Base-by-base conservation (phyloP, 2,329 filamentous ascomycete species). In the Stemphylium vesicarium region DNA sequence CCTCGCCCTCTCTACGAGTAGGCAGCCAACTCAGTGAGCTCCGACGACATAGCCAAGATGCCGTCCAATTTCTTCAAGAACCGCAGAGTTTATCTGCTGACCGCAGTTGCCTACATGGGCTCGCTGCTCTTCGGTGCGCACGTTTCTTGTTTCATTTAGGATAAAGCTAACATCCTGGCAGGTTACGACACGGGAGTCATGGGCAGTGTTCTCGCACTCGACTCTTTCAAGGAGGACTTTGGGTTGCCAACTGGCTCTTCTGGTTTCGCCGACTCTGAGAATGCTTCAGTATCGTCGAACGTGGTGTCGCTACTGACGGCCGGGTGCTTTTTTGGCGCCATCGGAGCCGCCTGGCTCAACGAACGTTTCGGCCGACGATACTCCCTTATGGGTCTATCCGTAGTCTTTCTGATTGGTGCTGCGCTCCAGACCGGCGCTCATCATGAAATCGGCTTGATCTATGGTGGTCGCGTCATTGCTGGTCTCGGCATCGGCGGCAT, bases 401-500 rank as follows among this genome's bases (percentile, higher is more conserved):
- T 55, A 5, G 16, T 55, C 22, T 55, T 55, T 18, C 47, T 55
- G n/a, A 36, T 55, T 10, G 52, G 52, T 15, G 52, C 52, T 29
- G 52, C 47, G 24, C 16, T 55, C n/a, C 52, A 55, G 31, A 55
- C 52, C 16, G 47, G 41, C 12, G 52, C 52, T 18, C 52, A 55
- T 20, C 52, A 55, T 31, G 37, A 55, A 12, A 55, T 55, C 7
- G 52, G 47, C 13, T 35, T 55, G 13, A 55, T 55, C 16, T 55
- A 55, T n/a, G 52, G 26, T 12, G 52, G 52, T 24, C 76, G 82
- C 57, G 81, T 84, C 2, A 72, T 84, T 7, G 79, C 81, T 54
- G 83, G 83, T 39, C 64, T 85, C 16, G 82, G 81, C 36, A 79
- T 84, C 12, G 82, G 82, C 39, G 80, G 78, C 16, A 78, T 79